Evolutionary conservation across 2,329 filamentous ascomycete genomes (phyloP), one percentile per base, ranked within the genome.

Genomic region (Whalleya microplaca): DNA sequence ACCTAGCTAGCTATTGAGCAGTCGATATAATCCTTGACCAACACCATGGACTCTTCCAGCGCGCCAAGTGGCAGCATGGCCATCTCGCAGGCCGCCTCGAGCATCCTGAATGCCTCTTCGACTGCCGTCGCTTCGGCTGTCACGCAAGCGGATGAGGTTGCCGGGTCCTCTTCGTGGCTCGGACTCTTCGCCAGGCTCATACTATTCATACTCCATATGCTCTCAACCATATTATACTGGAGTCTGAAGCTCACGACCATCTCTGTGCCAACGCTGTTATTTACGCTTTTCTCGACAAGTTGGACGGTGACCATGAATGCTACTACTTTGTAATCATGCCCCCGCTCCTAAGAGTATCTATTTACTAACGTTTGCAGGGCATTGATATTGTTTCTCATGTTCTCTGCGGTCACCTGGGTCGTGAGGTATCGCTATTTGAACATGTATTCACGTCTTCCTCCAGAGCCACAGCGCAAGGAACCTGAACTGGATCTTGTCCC

Each of bases 261-360:
- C 64, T 96, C 91, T 16, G 74, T 97, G 56, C 95, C 95, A 43
- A 92, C 91, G 72, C 86, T 95, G 74, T 84, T 98, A 18, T 99
- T 96, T 42, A 71, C 64, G 14, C 53, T 73, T 41, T 73, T 73
- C 52, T 75, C 73, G 7, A 72, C 92, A 62, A 97, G 91, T 73
- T 80, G 96, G 79, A 99, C 95, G 0, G 91, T 99, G 70, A 99
- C 95, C 10, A 96, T 99, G 93, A 98, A 98, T 72, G 94, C 95
- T 66, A 98, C 94, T 19, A 99, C 95, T 18, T 76, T 99, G 87
- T 96, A 85, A 71, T 87, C 61, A 5, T 16, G 53, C 27, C 18
- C 45, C 41, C 45, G 47, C 45, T 46, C 40, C 48, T 48, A 45
- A 3, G 21, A n/a, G 14, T 23, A 14, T 7, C 59, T 90, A 88